Evolutionary conservation across 495 filamentous ascomycete species (phyloP), one percentile per base, ranked within the genome.

Genomic region (Clohesyomyces aquaticus): DNA sequence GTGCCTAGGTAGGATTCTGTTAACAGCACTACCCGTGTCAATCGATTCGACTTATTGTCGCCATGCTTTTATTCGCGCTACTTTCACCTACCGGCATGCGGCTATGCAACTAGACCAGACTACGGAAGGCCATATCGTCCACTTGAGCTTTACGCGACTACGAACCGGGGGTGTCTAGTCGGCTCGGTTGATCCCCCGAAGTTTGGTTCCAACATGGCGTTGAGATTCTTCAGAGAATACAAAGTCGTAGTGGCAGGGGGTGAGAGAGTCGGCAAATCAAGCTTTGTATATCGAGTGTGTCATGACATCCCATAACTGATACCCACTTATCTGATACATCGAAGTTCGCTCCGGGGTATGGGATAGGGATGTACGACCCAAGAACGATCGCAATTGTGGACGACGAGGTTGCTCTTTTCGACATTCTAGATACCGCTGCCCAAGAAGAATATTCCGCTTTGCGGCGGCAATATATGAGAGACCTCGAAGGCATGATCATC

Each of bases 381-480:
- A 38, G 32, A 38, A 6, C 32, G 6, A 38, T 14, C 32, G 32
- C 6, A 38, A 38, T 14, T 14, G 32, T 38, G 6, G 32, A 38
- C 14, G 14, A 14, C 32, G 93, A 96, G 76, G 89, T 96, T 65
- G 93, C 93, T 46, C 83, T 96, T 51, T 86, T 98, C 72, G 93
- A 98, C 75, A 91, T 98, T 51, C 86, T 98, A 67, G 93, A 98
- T 76, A 98, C 93, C 46, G 93, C 93, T 50, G 93, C 93, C 50
- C 93, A 98, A 77, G 93, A 98, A 77, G 93, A 98, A 78, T 98
- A 98, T 79, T 95, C 92, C 27, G 93, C 93, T 49, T 97, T 98
- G 93, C 85, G 93, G 65, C 93, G 97, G 79, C 93, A 98, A 79
- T 98, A 98, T 82, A 98, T 98, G 93, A 88, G 93, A 65, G 97